phyloP scores from a whole-genome alignment of 176 grass and related monocot species.

The Phragmites australis region DNA sequence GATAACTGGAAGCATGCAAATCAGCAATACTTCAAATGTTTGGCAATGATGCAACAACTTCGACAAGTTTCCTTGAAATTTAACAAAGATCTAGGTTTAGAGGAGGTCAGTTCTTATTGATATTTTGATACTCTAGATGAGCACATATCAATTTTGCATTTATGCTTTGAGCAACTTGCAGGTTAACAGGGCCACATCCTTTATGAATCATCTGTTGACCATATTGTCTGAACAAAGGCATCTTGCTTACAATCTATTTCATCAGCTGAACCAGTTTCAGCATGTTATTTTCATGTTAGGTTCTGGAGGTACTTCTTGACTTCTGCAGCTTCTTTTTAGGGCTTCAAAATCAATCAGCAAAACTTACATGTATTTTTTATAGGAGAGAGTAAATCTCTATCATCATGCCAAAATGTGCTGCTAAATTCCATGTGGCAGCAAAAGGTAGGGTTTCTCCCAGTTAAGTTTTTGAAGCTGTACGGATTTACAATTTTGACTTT shows the following conservation, averaged over 20 bases:
- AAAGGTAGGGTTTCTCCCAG: constrained; percentile 59
- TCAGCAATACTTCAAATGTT: constrained; percentile 73
- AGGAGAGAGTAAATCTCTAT: constrained; percentile 48
- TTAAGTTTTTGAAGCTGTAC: constrained; percentile 14
- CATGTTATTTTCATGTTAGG: constrained; percentile 55
- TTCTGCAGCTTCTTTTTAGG: neutral
- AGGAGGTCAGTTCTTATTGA: constrained; percentile 58
- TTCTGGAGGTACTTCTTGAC: constrained; percentile 55
- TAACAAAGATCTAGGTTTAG: constrained; percentile 78
- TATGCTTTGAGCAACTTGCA: constrained; percentile 49
- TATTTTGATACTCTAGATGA: neutral
- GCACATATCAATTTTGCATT: constrained; percentile 20
- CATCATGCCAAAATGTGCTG: constrained; percentile 59
- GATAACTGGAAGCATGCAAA: constrained; percentile 75
- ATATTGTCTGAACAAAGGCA: constrained; percentile 73
- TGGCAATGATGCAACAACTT: constrained; percentile 71
- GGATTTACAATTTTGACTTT: neutral
- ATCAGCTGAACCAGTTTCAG: constrained; percentile 50
- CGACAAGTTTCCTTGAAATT: constrained; percentile 71
- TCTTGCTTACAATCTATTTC: constrained; percentile 62
- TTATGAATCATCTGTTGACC: constrained; percentile 73
- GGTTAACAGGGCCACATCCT: constrained; percentile 75
- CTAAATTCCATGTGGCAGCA: constrained; percentile 76
- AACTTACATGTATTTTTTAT: constrained; percentile 29
- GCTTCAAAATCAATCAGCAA: neutral